Conservation (phyloP, 2,329 filamentous ascomycete genomes). For the Verticillium klebahnii region DNA sequence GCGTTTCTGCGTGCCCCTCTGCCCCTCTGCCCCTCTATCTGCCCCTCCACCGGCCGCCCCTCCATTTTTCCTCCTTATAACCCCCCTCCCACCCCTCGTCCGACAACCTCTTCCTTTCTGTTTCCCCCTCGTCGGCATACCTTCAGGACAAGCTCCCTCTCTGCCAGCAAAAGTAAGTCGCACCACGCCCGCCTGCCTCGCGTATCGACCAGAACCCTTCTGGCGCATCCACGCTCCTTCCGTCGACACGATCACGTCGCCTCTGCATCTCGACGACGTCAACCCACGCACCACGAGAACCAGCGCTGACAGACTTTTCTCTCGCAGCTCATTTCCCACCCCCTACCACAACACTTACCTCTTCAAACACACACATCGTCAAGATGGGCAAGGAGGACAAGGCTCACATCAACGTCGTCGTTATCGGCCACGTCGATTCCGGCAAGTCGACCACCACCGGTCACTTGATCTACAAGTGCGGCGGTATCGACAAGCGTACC, state of each 20-base stretch:
- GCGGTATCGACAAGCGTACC: slow-evolving; percentile 48
- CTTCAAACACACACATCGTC: neutral
- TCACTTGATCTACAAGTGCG: slow-evolving; percentile 99
- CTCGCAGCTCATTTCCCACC: neutral
- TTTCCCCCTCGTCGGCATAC: slow-evolving; percentile 4
- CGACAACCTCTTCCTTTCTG: neutral
- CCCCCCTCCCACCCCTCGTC: neutral
- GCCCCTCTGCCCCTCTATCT: slow-evolving; percentile 1
- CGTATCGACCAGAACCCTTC: neutral
- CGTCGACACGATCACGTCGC: too few species aligned
- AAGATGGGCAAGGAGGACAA: slow-evolving; percentile 77
- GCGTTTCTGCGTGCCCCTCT: neutral
- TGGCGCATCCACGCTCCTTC: too few species aligned
- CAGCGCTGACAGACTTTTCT: neutral
- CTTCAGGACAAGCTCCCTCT: neutral
- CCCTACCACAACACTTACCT: neutral
- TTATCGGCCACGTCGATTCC: slow-evolving; percentile 99
- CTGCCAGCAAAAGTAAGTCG: neutral
- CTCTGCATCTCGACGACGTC: neutral
- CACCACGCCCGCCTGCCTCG: neutral
- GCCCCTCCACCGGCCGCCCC: neutral
- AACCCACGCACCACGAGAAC: neutral
- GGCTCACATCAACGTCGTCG: slow-evolving; percentile 85
- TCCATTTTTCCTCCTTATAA: neutral
- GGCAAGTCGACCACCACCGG: slow-evolving; percentile 95